phyloP scores from a whole-genome alignment of 352 stramenopile species.

The Phytophthora sojae region DNA sequence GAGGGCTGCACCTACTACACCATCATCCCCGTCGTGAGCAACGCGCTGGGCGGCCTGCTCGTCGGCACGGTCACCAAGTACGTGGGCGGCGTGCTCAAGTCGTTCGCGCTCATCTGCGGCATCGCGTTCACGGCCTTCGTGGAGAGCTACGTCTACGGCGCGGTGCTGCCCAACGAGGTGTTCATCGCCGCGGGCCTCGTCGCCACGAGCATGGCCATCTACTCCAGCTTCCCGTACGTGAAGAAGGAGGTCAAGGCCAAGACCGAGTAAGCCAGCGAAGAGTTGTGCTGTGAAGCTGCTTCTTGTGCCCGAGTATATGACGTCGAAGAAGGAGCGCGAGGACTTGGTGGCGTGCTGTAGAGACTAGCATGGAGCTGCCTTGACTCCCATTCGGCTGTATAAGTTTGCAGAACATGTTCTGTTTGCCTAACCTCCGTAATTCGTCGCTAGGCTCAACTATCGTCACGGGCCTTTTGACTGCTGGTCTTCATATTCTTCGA shows the following conservation, averaged over 20 bases:
- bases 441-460: not conserved
- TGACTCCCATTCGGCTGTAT: not conserved
- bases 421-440: not conserved
- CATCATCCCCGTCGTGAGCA: conserved; percentile 82
- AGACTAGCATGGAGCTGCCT: not conserved
- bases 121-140: conserved; percentile 89
- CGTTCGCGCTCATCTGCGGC: conserved; percentile 88
- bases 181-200: conserved; percentile 79
- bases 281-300: too few species aligned
- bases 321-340: not conserved
- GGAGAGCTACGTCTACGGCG: conserved; percentile 76
- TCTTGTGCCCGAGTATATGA: conserved; percentile 10
- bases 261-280: conserved; percentile 36
- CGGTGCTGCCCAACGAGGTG: conserved; percentile 64
- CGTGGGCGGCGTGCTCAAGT: conserved; percentile 92
- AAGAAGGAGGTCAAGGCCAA: conserved; percentile 42
- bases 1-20: conserved; percentile 81
- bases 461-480: not conserved
- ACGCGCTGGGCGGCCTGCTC: conserved; percentile 83
- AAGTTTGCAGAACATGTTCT: not conserved
- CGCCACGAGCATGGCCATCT: conserved; percentile 71
- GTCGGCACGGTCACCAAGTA: conserved; percentile 91
- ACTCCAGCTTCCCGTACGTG: conserved; percentile 78
- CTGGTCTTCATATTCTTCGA: not conserved
- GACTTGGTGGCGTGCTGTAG: not conserved